A percentile compares a stretch with the other conserved stretches of the same genome.
Evolutionary conservation across 2,329 filamentous ascomycete species (phyloP).

Genomic region (Fusarium fracticaudum): DNA sequence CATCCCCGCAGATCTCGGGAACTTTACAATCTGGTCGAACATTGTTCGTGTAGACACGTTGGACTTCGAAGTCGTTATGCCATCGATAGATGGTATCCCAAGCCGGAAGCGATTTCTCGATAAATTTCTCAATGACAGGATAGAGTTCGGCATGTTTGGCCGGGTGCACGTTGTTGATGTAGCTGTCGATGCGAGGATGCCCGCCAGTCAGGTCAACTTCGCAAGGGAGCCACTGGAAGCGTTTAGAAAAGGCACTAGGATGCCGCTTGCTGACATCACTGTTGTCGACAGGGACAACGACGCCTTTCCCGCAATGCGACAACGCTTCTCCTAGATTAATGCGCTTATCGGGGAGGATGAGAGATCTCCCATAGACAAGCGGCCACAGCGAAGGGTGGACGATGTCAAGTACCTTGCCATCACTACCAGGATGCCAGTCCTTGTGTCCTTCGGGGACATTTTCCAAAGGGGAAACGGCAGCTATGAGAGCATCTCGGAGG

Average conservation of each 20-base stretch:
- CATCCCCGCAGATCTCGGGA: conserved; percentile 25
- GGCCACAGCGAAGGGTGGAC: conserved; percentile 38
- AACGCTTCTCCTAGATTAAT: conserved; percentile 53
- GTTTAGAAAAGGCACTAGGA: conserved; percentile 7
- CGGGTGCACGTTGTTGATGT: conserved; percentile 65
- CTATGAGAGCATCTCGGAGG: conserved; percentile 50
- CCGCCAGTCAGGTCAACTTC: conserved; percentile 55
- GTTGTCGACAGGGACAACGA: conserved; percentile 35
- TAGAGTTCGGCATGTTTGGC: conserved; percentile 51
- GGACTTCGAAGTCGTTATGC: conserved; percentile 40
- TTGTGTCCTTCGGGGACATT: conserved; percentile 58
- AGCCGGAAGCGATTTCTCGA: conserved; percentile 54
- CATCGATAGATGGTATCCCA: conserved; percentile 55
- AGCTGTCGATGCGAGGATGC: conserved; percentile 55
- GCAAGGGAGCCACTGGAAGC: conserved; percentile 61
- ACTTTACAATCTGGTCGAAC: conserved; percentile 33
- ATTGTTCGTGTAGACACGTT: conserved; percentile 36
- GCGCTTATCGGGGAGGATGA: conserved; percentile 47
- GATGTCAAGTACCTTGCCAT: conserved; percentile 31
- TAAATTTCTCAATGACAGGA: conserved; percentile 52
- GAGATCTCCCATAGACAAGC: conserved; percentile 41
- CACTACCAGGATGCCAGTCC: conserved; percentile 38
- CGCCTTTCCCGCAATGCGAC: conserved; percentile 47
- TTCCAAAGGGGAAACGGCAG: conserved; percentile 59
- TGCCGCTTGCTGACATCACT: neutral